These are phyloP conservation scores for Ceratobasidium sp. DNA, from an alignment of 1,284 basidiomycete species.

Conservation along the genomic window DNA sequence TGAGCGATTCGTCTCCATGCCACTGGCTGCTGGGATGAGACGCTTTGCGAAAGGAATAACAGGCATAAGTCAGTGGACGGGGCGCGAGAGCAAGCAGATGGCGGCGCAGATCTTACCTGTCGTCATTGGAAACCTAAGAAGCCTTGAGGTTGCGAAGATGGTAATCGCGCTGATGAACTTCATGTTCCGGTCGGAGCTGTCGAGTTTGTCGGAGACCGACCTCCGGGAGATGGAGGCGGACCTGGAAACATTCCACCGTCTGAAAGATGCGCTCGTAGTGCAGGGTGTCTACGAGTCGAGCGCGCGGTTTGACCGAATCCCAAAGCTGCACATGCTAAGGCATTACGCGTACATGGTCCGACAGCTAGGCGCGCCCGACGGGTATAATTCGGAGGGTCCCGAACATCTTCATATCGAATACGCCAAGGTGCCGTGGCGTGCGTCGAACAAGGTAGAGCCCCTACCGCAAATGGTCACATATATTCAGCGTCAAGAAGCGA, in stretches of 20 bases:
- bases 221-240: background rate
- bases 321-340: slow-evolving; percentile 36
- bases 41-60: slow-evolving; percentile 18
- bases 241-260: slow-evolving; percentile 3
- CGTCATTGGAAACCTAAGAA: background rate
- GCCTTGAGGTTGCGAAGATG: background rate
- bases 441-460: slow-evolving; percentile 38
- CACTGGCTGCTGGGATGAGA: slow-evolving; percentile 1
- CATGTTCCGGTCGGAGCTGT: background rate
- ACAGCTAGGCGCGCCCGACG: slow-evolving; percentile 39
- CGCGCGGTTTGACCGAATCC: slow-evolving; percentile 6
- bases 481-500: slow-evolving; percentile 36
- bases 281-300: background rate
- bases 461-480: slow-evolving; percentile 44
- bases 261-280: background rate
- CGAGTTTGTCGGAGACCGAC: slow-evolving; percentile 17
- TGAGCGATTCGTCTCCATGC: background rate
- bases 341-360: slow-evolving; percentile 41
- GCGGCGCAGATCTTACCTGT: slow-evolving; percentile 48
- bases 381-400: slow-evolving; percentile 46
- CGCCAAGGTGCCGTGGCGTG: slow-evolving; percentile 45
- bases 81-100: slow-evolving; percentile 57
- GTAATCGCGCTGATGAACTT: slow-evolving; percentile 8
- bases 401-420: slow-evolving; percentile 47
- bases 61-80: slow-evolving; percentile 53